A percentile compares a stretch with the other conserved stretches of the same genome.
Evolutionary conservation across 495 filamentous ascomycete genomes (phyloP).

Genomic region (Talaromyces trachyspermus): DNA sequence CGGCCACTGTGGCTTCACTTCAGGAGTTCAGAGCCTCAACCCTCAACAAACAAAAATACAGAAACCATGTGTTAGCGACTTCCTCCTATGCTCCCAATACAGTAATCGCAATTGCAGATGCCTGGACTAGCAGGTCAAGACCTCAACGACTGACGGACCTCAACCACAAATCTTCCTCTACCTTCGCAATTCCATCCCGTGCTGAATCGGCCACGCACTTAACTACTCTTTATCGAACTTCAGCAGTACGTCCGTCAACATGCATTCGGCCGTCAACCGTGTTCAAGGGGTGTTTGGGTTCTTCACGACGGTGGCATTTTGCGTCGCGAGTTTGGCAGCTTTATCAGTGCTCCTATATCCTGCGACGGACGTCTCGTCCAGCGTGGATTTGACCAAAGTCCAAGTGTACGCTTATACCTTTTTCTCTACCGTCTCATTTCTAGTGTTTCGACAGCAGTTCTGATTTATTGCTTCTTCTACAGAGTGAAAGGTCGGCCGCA

Average conservation of each 20-base stretch:
- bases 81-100: too few relatives aligned
- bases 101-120: too few relatives aligned
- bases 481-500: constrained; percentile 84
- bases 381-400: constrained; percentile 64
- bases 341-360: constrained; percentile 66
- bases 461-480: constrained; percentile 5
- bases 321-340: constrained; percentile 70
- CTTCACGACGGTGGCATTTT: constrained; percentile 90
- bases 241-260: constrained; percentile 35
- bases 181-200: too few relatives aligned
- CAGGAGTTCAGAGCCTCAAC: too few relatives aligned
- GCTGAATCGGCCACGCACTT: too few relatives aligned
- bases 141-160: too few relatives aligned
- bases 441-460: not conserved
- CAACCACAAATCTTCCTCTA: too few relatives aligned
- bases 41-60: too few relatives aligned
- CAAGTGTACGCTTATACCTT: constrained; percentile 59
- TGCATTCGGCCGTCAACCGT: constrained; percentile 83
- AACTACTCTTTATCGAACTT: too few relatives aligned
- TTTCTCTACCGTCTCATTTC: not conserved
- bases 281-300: constrained; percentile 92
- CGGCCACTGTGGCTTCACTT: constrained; percentile 2
- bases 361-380: constrained; percentile 53
- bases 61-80: too few relatives aligned
- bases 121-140: too few relatives aligned